Conservation (phyloP, 1,284 basidiomycete genomes). For the Porodaedalea pini region DNA sequence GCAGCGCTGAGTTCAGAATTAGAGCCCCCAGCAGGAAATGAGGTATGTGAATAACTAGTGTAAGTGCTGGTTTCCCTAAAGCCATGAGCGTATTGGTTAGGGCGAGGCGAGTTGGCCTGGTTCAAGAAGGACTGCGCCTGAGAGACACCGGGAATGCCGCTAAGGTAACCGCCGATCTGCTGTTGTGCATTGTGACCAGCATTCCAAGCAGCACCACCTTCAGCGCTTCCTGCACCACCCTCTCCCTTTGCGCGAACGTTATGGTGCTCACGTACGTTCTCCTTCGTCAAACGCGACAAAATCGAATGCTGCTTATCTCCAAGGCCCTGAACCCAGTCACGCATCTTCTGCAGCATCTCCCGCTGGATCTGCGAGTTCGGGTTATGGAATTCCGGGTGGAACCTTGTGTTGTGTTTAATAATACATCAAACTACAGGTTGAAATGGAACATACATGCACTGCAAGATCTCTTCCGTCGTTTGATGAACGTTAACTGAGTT, state of each 20-base stretch:
- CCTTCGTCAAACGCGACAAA: conserved; percentile 59
- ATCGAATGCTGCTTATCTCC: conserved; percentile 51
- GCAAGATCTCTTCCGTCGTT: conserved; percentile 65
- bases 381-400: conserved; percentile 85
- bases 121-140: conserved; percentile 39
- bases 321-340: conserved; percentile 56
- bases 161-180: conserved; percentile 43
- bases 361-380: conserved; percentile 67
- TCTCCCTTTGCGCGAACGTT: conserved; percentile 63
- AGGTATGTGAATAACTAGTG: background rate
- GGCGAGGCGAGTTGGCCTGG: background rate
- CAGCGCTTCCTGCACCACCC: conserved; percentile 42
- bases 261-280: conserved; percentile 67
- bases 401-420: conserved; percentile 38
- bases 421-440: background rate
- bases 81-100: background rate
- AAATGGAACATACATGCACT: conserved; percentile 56
- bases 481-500: conserved; percentile 54
- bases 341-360: conserved; percentile 71
- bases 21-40: background rate
- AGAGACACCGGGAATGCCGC: conserved; percentile 47
- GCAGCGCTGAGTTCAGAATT: background rate
- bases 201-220: conserved; percentile 44
- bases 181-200: conserved; percentile 48
- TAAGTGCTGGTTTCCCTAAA: background rate